A percentile compares a stretch with the other conserved stretches of the same genome.
Evolutionary conservation across 176 grass and related monocot species (phyloP).

Genomic region (Phoenix dactylifera): DNA sequence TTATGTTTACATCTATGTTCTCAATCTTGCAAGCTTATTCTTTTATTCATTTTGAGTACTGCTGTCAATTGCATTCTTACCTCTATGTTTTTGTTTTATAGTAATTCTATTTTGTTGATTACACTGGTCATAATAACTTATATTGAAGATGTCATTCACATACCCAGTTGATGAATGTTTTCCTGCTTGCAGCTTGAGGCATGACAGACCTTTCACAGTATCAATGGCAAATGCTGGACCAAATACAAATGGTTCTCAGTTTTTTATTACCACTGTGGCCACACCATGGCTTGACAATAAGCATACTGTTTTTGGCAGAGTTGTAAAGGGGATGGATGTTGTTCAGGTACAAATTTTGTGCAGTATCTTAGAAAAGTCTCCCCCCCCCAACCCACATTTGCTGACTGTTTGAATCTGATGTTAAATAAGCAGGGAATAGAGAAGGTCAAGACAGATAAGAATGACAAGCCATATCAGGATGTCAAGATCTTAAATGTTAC

Average conservation of each 20-base stretch:
- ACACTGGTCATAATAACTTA: neutral
- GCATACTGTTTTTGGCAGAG: slow-evolving; percentile 93
- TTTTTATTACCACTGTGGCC: slow-evolving; percentile 95
- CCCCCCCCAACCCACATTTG: neutral
- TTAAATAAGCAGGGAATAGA: slow-evolving; percentile 47
- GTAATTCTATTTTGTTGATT: slow-evolving; percentile 2
- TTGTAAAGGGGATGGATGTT: slow-evolving; percentile 99
- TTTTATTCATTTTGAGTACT: no score
- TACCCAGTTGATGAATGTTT: neutral
- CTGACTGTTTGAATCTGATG: neutral
- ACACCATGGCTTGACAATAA: slow-evolving; percentile 99
- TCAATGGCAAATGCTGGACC: slow-evolving; percentile 98
- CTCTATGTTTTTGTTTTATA: no score
- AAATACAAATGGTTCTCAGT: slow-evolving; percentile 96
- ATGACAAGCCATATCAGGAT: slow-evolving; percentile 96
- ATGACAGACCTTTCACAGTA: slow-evolving; percentile 93
- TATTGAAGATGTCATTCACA: no score
- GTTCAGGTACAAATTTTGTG: slow-evolving; percentile 56
- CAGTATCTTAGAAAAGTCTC: neutral
- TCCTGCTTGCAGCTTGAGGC: slow-evolving; percentile 68
- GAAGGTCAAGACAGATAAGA: slow-evolving; percentile 94
- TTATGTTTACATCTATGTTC: no score
- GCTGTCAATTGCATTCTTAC: no score
- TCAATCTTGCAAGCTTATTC: no score
- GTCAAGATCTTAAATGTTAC: slow-evolving; percentile 99